Conservation (phyloP, 2,329 filamentous ascomycete species). For the Tolypocladium tropicale region DNA sequence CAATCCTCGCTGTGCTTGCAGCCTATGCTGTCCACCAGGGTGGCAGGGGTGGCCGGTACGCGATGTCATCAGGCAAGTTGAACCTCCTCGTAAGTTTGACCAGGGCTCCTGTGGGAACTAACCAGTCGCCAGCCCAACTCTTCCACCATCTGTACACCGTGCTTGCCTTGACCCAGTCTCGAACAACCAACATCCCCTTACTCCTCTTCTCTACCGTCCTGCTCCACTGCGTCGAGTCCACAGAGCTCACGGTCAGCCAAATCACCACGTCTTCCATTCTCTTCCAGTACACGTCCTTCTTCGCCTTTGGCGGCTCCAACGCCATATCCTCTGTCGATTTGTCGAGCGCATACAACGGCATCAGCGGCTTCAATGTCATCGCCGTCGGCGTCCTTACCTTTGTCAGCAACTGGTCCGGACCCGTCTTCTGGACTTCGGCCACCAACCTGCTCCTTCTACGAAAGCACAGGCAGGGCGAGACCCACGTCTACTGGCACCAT, state of each 20-base stretch:
- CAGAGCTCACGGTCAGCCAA: constrained; percentile 42
- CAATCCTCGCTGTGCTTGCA: constrained; percentile 29
- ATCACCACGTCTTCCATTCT: constrained; percentile 63
- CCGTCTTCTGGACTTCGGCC: constrained; percentile 75
- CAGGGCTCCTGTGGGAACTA: background rate
- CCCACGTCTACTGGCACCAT: constrained; percentile 36
- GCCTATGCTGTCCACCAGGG: constrained; percentile 29
- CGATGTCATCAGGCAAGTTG: constrained; percentile 18
- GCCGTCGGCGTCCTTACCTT: constrained; percentile 79
- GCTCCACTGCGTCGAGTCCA: constrained; percentile 36
- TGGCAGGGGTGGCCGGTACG: constrained; percentile 14
- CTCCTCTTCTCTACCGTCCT: constrained; percentile 64
- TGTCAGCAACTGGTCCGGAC: constrained; percentile 80
- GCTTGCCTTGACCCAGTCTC: constrained; percentile 78
- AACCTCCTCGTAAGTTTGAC: background rate
- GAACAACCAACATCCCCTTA: constrained; percentile 75
- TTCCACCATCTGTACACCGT: constrained; percentile 65
- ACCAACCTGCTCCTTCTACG: constrained; percentile 48
- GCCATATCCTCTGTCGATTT: constrained; percentile 93
- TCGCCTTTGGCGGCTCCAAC: constrained; percentile 83
- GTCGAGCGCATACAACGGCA: constrained; percentile 89
- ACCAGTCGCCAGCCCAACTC: constrained; percentile 21
- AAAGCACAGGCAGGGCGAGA: constrained; percentile 14
- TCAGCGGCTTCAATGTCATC: constrained; percentile 69
- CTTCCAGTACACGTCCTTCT: constrained; percentile 75